phyloP scores from a whole-genome alignment of 2,329 filamentous ascomycete genomes.

The Paramyrothecium sp. region DNA sequence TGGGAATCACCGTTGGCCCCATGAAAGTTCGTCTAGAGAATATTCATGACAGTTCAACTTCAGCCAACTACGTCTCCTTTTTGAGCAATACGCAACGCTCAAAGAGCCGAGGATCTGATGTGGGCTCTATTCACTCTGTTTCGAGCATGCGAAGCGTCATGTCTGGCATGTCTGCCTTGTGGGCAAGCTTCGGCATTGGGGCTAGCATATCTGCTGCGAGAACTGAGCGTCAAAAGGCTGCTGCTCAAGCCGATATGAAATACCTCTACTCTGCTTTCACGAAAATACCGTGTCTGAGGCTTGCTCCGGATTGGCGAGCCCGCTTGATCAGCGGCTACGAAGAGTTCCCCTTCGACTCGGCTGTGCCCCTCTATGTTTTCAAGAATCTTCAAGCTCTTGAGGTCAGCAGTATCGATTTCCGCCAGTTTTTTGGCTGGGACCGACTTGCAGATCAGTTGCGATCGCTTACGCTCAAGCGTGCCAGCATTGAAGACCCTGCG shows the following conservation, averaged over 20 bases:
- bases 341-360: conserved; percentile 96
- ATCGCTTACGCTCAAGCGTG: conserved; percentile 84
- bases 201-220: conserved; percentile 78
- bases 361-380: conserved; percentile 93
- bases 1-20: conserved; percentile 85
- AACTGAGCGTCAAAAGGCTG: conserved; percentile 85
- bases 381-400: conserved; percentile 95
- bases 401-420: conserved; percentile 92
- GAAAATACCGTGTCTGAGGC: conserved; percentile 88
- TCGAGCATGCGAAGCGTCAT: conserved; percentile 96
- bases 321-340: conserved; percentile 90
- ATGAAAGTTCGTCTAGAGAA: conserved; percentile 97
- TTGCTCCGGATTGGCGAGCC: conserved; percentile 91
- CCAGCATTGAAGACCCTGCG: conserved; percentile 82
- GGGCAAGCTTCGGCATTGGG: conserved; percentile 83
- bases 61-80: conserved; percentile 95
- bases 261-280: conserved; percentile 98
- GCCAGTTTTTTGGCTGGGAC: conserved; percentile 98
- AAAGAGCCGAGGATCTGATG: conserved; percentile 76
- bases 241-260: conserved; percentile 82
- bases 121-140: conserved; percentile 89
- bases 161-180: conserved; percentile 92
- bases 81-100: conserved; percentile 75
- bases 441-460: conserved; percentile 87
- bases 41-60: conserved; percentile 81